Base-by-base conservation (phyloP, 192 early-diverging fungal genomes). In the Coemansia reversa region DNA sequence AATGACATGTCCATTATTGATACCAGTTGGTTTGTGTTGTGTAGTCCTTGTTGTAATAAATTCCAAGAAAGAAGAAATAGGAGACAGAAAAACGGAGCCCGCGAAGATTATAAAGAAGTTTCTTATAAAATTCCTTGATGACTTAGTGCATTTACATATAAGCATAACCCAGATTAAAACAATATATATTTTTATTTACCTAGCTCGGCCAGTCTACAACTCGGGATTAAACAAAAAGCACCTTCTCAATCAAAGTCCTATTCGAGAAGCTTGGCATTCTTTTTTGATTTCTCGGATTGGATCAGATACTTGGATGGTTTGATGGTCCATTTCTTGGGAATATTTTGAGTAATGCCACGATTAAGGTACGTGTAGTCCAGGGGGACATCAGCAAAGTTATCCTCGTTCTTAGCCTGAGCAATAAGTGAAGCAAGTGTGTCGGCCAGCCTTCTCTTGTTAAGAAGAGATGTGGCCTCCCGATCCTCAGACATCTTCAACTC, bases 401-500 rank as follows among this genome's bases (percentile, higher is more conserved):
- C 78, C 50, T 58, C 63, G 42, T 75, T 81, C 51, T 75, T 81
- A 1, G 78, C 72, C 58, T 81, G 73, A 20, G 62, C 50, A 19
- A 81, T 62, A 29, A 81, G 73, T 59, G 42, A 45, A 4, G 20
- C 33, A 8, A 81, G 66, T 28, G 73, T 81, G 49, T 81, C 69
- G 0, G 69, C 72, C 55, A 81, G 55, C 28, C 66, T 55, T 64
- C 68, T 75, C 63, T 81, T 81, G 53, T 81, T 81, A 25, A 75
- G 62, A 69, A 81, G 55, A 28, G 74, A 75, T 2, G 73, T 68
- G 11, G 51, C 18, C 55, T 75, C 78, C n/a, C 74, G 65, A 23
- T 45, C 42, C 30, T 81, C 78, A 0, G 78, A 75, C 78, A 81
- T 81, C 35, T 69, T 75, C 20, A 81, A 63, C 69, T 81, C 78